Conservation (phyloP, 306 rosid genomes). For the Corylus avellana region DNA sequence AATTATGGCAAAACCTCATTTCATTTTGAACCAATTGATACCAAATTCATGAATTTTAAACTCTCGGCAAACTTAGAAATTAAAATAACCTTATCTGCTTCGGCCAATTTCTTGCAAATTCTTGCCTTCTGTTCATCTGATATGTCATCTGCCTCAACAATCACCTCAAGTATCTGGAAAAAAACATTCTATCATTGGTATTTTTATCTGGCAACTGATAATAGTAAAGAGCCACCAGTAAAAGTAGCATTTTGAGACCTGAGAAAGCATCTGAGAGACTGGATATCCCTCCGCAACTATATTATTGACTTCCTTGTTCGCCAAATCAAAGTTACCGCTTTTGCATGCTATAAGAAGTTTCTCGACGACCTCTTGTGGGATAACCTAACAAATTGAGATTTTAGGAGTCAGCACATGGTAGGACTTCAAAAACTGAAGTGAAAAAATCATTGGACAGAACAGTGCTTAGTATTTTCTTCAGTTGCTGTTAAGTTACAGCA, state of each 20-base stretch:
- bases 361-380: slow-evolving; percentile 61
- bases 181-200: slow-evolving; percentile 15
- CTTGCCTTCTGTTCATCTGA: slow-evolving; percentile 92
- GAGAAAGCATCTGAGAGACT: slow-evolving; percentile 80
- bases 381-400: slow-evolving; percentile 49
- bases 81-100: slow-evolving; percentile 75
- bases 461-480: neutral
- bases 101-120: slow-evolving; percentile 82
- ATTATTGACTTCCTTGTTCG: slow-evolving; percentile 85
- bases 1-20: neutral
- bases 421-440: neutral
- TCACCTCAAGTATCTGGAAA: slow-evolving; percentile 68
- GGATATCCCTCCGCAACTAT: slow-evolving; percentile 96
- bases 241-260: slow-evolving; percentile 43
- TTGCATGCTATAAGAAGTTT: slow-evolving; percentile 64
- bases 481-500: neutral
- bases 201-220: slow-evolving; percentile 8
- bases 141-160: slow-evolving; percentile 68
- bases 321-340: slow-evolving; percentile 85
- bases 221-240: neutral
- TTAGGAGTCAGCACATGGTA: slow-evolving; percentile 22
- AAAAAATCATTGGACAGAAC: neutral
- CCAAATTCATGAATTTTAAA: neutral
- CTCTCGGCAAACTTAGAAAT: neutral
- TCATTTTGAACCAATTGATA: neutral